Conservation (phyloP, 1,284 basidiomycete genomes). For the Malassezia globosa region DNA sequence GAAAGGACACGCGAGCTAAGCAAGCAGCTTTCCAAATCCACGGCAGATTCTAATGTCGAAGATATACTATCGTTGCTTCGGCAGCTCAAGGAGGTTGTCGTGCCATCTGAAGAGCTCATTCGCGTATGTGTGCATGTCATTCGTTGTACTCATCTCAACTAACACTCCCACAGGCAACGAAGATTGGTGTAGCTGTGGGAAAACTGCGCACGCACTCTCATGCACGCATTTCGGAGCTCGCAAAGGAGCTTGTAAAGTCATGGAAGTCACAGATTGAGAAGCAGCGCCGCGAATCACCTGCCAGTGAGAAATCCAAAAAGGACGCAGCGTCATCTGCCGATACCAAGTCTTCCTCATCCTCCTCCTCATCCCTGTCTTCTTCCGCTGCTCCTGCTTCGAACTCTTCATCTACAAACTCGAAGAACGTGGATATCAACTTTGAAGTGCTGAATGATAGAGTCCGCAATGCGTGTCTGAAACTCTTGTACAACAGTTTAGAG, state of each 20-base stretch:
- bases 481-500: constrained; percentile 79
- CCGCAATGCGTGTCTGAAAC: constrained; percentile 75
- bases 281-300: constrained; percentile 20
- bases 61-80: constrained; percentile 62
- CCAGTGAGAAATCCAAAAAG: constrained; percentile 50
- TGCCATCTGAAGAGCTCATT: constrained; percentile 73
- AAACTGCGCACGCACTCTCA: constrained; percentile 68
- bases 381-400: constrained; percentile 12
- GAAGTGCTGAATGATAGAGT: constrained; percentile 52
- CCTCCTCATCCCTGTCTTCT: too few species aligned
- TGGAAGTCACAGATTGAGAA: constrained; percentile 43
- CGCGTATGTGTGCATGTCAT: constrained; percentile 51
- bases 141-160: neutral
- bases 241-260: constrained; percentile 72
- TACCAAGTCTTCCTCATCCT: neutral
- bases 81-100: constrained; percentile 64
- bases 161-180: constrained; percentile 24
- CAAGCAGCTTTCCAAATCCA: constrained; percentile 29
- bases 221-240: constrained; percentile 65
- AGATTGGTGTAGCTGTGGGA: constrained; percentile 80
- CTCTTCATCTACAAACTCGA: constrained; percentile 12
- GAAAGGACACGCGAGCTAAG: constrained; percentile 31
- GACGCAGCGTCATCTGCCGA: constrained; percentile 12
- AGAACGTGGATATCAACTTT: constrained; percentile 30
- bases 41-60: constrained; percentile 49